Conservation (phyloP, 495 filamentous ascomycete species). For the Aspergillus kassunensis region DNA sequence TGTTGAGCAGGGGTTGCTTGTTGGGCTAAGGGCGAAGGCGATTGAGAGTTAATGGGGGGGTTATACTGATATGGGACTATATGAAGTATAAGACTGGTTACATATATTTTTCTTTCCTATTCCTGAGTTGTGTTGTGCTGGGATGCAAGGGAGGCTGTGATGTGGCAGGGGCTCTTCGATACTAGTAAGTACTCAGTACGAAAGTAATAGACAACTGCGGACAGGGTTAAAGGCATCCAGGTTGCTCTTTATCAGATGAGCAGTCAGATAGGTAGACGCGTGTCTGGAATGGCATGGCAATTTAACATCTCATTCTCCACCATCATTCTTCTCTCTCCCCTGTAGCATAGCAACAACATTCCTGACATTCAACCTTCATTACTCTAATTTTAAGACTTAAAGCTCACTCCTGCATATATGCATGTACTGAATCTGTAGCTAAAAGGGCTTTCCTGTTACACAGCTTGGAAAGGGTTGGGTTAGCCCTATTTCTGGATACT, state of each 20-base stretch:
- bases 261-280: neutral
- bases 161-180: neutral
- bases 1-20: slow-evolving; percentile 50
- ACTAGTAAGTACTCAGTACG: too few relatives aligned
- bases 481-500: too few relatives aligned
- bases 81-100: too few relatives aligned
- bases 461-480: too few relatives aligned
- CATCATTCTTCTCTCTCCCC: neutral
- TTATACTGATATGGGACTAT: too few relatives aligned
- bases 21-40: slow-evolving; percentile 71
- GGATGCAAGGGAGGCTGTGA: neutral
- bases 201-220: too few relatives aligned
- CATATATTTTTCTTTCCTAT: neutral
- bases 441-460: too few relatives aligned
- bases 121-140: neutral
- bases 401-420: too few relatives aligned
- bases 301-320: too few relatives aligned
- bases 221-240: too few relatives aligned
- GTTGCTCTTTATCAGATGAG: too few relatives aligned
- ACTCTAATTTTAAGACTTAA: neutral
- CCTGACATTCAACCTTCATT: neutral
- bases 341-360: slow-evolving; percentile 3
- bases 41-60: slow-evolving; percentile 76
- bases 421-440: too few relatives aligned
- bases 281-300: neutral